phyloP scores from a whole-genome alignment of 208 protist genomes.

The Crithidia thermophila region DNA sequence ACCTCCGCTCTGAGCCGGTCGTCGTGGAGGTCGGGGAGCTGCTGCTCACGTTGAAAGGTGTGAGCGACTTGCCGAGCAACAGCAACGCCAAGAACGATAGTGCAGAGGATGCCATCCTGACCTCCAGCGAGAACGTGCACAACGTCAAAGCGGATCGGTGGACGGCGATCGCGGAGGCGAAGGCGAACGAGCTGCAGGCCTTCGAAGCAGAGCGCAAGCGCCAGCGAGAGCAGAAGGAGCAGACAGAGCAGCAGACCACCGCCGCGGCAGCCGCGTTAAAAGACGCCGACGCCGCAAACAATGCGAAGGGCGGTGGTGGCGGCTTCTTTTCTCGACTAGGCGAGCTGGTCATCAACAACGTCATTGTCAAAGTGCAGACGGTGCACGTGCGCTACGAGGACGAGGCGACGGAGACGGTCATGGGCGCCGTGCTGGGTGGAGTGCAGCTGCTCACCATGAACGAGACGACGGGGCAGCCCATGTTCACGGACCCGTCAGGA shows the following conservation, averaged over 20 bases:
- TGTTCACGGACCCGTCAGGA: conserved; percentile 71
- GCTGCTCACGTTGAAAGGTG: conserved; percentile 61
- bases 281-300: background rate
- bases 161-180: conserved; percentile 45
- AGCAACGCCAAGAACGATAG: background rate
- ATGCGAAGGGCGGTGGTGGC: conserved; percentile 15
- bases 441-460: conserved; percentile 83
- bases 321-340: conserved; percentile 76
- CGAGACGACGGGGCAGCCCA: conserved; percentile 60
- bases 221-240: conserved; percentile 38
- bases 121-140: conserved; percentile 1
- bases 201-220: conserved; percentile 76
- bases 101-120: background rate
- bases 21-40: conserved; percentile 81
- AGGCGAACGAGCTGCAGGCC: conserved; percentile 60
- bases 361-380: conserved; percentile 80
- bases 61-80: conserved; percentile 10
- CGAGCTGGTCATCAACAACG: conserved; percentile 90
- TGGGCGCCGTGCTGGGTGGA: conserved; percentile 74
- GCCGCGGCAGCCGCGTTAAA: conserved; percentile 11
- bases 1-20: conserved; percentile 83
- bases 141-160: conserved; percentile 55
- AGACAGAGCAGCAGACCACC: conserved; percentile 15
- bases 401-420: conserved; percentile 45
- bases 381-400: conserved; percentile 91